These are phyloP conservation scores for Xylariaceae sp. DNA, from an alignment of 2,329 filamentous ascomycete genomes.

Conservation along the genomic window DNA sequence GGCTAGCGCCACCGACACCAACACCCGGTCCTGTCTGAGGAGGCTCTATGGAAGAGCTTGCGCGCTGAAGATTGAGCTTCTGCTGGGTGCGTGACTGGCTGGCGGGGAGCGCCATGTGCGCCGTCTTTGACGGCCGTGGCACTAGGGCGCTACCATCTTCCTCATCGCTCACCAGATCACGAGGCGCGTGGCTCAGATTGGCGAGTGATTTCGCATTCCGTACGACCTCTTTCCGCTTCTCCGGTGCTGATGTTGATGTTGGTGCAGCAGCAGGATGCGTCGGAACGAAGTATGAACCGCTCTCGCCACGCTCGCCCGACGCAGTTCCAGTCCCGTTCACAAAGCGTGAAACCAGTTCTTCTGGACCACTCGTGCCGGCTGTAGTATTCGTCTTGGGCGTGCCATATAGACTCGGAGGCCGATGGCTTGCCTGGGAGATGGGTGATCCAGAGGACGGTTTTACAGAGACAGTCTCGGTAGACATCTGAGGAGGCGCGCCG, in stretches of 20 bases:
- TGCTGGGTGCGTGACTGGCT: constrained; percentile 66
- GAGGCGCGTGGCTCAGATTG: constrained; percentile 32
- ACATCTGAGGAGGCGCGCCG: constrained; percentile 60
- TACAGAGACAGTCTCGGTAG: constrained; percentile 51
- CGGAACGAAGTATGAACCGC: constrained; percentile 47
- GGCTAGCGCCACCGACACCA: constrained; percentile 40
- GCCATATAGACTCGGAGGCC: constrained; percentile 37
- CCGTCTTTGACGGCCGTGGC: constrained; percentile 40
- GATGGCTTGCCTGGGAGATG: constrained; percentile 35
- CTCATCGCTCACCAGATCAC: constrained; percentile 31
- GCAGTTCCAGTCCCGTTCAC: constrained; percentile 47
- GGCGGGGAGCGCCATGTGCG: constrained; percentile 38
- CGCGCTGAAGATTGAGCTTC: constrained; percentile 69
- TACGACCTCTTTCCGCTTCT: constrained; percentile 33
- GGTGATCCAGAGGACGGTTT: constrained; percentile 34
- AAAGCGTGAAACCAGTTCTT: constrained; percentile 55
- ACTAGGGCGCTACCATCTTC: constrained; percentile 44
- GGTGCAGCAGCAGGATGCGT: constrained; percentile 18
- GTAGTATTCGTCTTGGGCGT: constrained; percentile 29
- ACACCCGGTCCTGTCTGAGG: constrained; percentile 41
- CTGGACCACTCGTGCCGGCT: constrained; percentile 38
- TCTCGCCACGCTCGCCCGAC: constrained; percentile 44
- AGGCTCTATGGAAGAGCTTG: constrained; percentile 66
- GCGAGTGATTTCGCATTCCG: constrained; percentile 41
- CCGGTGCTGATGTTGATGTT: not conserved